Percentiles rank a stretch among this genome's conserved stretches.
These are phyloP conservation scores for Beauveria caledonica DNA, from an alignment of 2,329 filamentous ascomycete species.

Conservation along the genomic window DNA sequence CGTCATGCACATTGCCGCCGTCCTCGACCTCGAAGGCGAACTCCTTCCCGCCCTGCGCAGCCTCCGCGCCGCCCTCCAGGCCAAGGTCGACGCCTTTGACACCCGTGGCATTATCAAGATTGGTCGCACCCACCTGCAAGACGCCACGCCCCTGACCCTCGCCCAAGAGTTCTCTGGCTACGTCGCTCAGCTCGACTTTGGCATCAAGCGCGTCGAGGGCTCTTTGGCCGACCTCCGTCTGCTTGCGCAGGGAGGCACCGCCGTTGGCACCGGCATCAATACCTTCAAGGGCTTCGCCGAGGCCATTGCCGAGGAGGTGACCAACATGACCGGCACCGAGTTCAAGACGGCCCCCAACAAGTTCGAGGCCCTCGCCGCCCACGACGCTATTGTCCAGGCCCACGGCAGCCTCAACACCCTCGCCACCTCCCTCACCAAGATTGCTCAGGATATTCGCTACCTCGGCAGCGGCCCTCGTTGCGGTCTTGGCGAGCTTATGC, in stretches of 20 bases:
- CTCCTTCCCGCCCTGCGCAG: conserved; percentile 76
- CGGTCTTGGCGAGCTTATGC: conserved; percentile 83
- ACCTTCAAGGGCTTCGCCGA: conserved; percentile 95
- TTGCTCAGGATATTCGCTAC: conserved; percentile 96
- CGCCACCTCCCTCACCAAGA: conserved; percentile 88
- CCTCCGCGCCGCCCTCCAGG: conserved; percentile 75
- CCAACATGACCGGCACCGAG: conserved; percentile 82
- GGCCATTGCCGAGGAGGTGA: conserved; percentile 83
- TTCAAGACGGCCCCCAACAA: conserved; percentile 98
- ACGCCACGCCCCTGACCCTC: conserved; percentile 89
- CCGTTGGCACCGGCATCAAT: conserved; percentile 95
- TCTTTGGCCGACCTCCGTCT: conserved; percentile 76
- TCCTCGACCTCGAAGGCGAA: conserved; percentile 81
- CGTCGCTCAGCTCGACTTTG: conserved; percentile 85
- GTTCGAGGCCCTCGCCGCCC: conserved; percentile 92
- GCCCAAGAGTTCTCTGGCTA: conserved; percentile 98
- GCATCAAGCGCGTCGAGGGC: conserved; percentile 78
- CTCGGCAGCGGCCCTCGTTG: conserved; percentile 93
- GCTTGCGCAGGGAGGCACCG: conserved; percentile 91
- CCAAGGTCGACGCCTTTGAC: conserved; percentile 83
- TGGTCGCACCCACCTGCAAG: conserved; percentile 92
- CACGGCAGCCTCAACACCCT: conserved; percentile 91
- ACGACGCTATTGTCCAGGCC: conserved; percentile 92
- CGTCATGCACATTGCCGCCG: conserved; percentile 98
- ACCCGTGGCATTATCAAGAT: conserved; percentile 94